Base-by-base conservation (phyloP, 345 rosid species). In the Raphanus raphanistrum region DNA sequence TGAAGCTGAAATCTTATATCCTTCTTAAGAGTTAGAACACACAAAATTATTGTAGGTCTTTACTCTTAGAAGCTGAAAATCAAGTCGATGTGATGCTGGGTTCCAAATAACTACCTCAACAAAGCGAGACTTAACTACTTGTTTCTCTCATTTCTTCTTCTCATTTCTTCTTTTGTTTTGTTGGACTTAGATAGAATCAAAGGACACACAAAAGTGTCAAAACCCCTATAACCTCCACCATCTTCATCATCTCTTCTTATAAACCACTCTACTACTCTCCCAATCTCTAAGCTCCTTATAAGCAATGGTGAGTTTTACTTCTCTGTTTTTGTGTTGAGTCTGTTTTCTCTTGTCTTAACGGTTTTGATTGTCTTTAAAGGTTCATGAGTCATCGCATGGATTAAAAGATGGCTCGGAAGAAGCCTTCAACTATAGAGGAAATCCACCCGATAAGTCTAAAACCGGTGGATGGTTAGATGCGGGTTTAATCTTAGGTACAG, bases 401-500 rank as follows among this genome's bases (percentile, higher is more conserved):
- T 83, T 81, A 59, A 71, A 82, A 29, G 87, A 84, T 31, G 85
- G 80, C 27, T 81, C 73, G 0, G 90, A 81, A 62, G 45, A 72
- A 16, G 78, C 78, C 1, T 85, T 87, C 10, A 87, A 91, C 73
- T 89, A 79, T 68, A 67, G 73, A 75, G 97, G 97, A 73, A 84
- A 88, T n/a, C 92, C 86, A 0, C 93, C 52, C 8, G 97, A 90
- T 80, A 90, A 88, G 77, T 82, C 90, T n/a, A 88, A 82, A 82
- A 89, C 90, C 33, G 98, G 98, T 16, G 94, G 97, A 76, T 91
- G 98, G 98, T 82, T 91, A 10, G 93, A 86, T 25, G 94, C 97
- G 13, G 97, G 94, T 58, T 85, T 94, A 65, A 94, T 91, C 73
- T 77, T 94, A 80, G 98, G 97, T 93, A 41, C 67, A 71, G 13